Evolutionary conservation across 768 basidiomycete species (phyloP).

Genomic region (Phanerochaete sordida): DNA sequence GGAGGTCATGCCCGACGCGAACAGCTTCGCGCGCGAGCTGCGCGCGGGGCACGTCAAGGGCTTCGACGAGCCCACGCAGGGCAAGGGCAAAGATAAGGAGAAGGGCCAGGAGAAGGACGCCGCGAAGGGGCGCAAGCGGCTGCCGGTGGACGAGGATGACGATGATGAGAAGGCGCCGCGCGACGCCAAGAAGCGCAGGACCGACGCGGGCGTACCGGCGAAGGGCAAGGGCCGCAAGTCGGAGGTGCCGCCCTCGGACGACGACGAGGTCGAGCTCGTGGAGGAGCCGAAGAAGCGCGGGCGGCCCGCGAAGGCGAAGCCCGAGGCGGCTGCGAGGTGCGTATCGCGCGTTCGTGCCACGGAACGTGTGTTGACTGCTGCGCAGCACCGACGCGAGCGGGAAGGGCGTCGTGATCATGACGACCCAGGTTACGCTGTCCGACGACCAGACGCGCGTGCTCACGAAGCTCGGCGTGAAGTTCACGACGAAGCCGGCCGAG

Average conservation of each 20-base stretch:
- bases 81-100: conserved; percentile 15
- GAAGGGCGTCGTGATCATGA: conserved; percentile 50
- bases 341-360: background rate
- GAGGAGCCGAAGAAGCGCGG: conserved; percentile 21
- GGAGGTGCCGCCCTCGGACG: conserved; percentile 3
- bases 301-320: conserved; percentile 10
- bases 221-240: conserved; percentile 9
- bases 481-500: conserved; percentile 55
- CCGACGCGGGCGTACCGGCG: background rate
- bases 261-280: conserved; percentile 10
- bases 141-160: conserved; percentile 14
- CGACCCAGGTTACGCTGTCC: conserved; percentile 59
- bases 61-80: conserved; percentile 20
- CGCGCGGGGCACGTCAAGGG: conserved; percentile 32
- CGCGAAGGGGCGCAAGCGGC: conserved; percentile 25
- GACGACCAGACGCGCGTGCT: conserved; percentile 65
- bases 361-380: background rate
- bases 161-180: conserved; percentile 23
- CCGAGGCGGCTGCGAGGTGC: conserved; percentile 26
- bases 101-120: background rate
- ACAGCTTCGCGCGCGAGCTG: conserved; percentile 67
- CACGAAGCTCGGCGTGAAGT: conserved; percentile 60
- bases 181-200: conserved; percentile 22
- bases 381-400: conserved; percentile 6
- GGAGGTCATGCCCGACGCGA: conserved; percentile 73